Percentiles rank a stretch among this genome's conserved stretches.
Conservation (phyloP, 805 yeast genomes). For the Kregervanrija delftensis region DNA sequence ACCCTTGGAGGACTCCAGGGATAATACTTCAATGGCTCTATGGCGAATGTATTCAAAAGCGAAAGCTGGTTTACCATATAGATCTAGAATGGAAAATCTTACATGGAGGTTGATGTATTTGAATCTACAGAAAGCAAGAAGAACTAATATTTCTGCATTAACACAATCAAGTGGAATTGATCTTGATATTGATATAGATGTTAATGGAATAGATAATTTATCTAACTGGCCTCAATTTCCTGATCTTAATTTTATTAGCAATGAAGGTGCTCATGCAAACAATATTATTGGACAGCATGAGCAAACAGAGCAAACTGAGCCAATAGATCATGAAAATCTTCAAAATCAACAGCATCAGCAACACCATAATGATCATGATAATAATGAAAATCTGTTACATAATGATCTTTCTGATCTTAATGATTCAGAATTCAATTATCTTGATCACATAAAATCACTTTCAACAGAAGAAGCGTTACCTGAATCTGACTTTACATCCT, state of each 20-base stretch:
- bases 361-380: not conserved
- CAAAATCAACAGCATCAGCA: not conserved
- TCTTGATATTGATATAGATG: not conserved
- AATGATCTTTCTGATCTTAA: slow-evolving; percentile 6
- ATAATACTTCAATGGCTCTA: slow-evolving; percentile 42
- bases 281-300: not conserved
- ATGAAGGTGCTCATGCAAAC: not conserved
- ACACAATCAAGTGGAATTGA: not conserved
- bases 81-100: slow-evolving; percentile 71
- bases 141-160: not conserved
- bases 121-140: slow-evolving; percentile 21
- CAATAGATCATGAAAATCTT: not conserved
- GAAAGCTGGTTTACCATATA: slow-evolving; percentile 65
- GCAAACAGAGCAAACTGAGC: too few species aligned
- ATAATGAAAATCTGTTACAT: slow-evolving; percentile 44
- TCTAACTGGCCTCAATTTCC: slow-evolving; percentile 31
- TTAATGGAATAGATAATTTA: slow-evolving; percentile 11
- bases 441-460: slow-evolving; percentile 13
- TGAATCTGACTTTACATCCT: slow-evolving; percentile 2
- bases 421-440: slow-evolving; percentile 8
- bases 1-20: slow-evolving; percentile 10
- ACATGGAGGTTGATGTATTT: slow-evolving; percentile 85
- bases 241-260: slow-evolving; percentile 19
- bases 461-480: slow-evolving; percentile 8
- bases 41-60: slow-evolving; percentile 85